A percentile compares a stretch with the other conserved stretches of the same genome.
These are phyloP conservation scores for Mycena leptocephala DNA, from an alignment of 768 basidiomycete species.

Conservation along the genomic window DNA sequence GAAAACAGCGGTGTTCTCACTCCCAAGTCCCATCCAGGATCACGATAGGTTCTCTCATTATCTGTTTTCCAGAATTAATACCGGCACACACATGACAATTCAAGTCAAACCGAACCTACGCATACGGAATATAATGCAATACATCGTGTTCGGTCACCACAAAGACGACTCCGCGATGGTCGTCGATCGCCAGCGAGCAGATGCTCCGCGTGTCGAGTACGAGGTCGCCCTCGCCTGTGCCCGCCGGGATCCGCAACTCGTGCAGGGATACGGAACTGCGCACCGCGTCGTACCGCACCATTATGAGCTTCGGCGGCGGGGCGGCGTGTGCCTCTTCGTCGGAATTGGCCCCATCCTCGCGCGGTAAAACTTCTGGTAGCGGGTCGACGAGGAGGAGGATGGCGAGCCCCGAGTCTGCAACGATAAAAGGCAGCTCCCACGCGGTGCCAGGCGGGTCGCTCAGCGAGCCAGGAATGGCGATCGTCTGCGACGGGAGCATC, in stretches of 20 bases:
- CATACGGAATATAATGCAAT: conserved; percentile 27
- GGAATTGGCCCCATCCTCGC: too few species aligned
- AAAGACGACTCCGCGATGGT: conserved; percentile 25
- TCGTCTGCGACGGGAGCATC: conserved; percentile 18
- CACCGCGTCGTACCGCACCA: conserved; percentile 23
- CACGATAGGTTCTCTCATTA: too few species aligned
- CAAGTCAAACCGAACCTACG: too few species aligned
- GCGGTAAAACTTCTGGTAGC: background rate
- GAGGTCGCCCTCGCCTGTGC: background rate
- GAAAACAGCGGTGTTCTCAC: too few species aligned
- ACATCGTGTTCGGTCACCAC: conserved; percentile 11
- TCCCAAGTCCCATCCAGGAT: too few species aligned
- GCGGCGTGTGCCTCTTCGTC: too few species aligned
- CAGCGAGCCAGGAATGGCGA: conserved; percentile 23
- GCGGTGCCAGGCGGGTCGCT: background rate
- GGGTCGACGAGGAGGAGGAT: conserved; percentile 26
- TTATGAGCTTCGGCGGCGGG: conserved; percentile 23
- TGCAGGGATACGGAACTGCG: conserved; percentile 15
- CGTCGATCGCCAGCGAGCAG: conserved; percentile 27
- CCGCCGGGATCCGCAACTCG: conserved; percentile 12
- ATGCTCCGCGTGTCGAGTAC: conserved; percentile 5
- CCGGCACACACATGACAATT: too few species aligned
- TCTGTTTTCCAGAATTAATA: too few species aligned
- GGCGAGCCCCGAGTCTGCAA: conserved; percentile 29
- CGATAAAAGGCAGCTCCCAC: conserved; percentile 28